Evolutionary conservation across 2,329 filamentous ascomycete genomes (phyloP).

Genomic region (Scedosporium dehoogii): DNA sequence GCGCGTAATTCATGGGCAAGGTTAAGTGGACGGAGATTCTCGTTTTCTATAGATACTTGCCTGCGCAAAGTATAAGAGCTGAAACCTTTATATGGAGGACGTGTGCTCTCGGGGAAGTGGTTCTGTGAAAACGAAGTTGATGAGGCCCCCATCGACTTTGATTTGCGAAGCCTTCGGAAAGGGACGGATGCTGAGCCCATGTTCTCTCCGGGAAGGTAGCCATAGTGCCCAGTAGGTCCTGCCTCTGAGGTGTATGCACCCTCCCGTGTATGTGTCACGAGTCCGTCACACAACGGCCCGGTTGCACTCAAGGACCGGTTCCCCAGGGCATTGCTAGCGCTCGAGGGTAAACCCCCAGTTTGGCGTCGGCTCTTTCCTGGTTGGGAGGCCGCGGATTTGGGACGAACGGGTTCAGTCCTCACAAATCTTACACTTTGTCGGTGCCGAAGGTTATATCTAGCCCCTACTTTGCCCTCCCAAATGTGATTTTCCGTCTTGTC

Average conservation of each 20-base stretch:
- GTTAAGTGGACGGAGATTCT: conserved; percentile 2
- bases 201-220: not conserved
- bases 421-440: conserved; percentile 49
- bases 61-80: conserved; percentile 1
- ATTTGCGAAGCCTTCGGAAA: conserved; percentile 41
- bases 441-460: conserved; percentile 22
- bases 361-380: conserved; percentile 13
- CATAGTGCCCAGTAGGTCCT: not conserved
- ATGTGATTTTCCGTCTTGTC: conserved; percentile 14
- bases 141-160: conserved; percentile 42
- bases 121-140: conserved; percentile 6
- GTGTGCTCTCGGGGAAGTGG: not conserved
- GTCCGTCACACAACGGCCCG: not conserved
- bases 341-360: not conserved
- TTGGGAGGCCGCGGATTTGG: conserved; percentile 18
- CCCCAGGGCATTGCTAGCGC: not conserved
- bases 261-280: not conserved
- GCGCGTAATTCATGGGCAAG: conserved; percentile 22
- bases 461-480: not conserved
- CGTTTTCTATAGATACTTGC: not conserved
- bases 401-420: conserved; percentile 20
- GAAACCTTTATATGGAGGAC: not conserved
- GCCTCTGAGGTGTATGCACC: not conserved
- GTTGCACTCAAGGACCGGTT: not conserved
- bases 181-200: conserved; percentile 34